phyloP scores from a whole-genome alignment of 805 yeast species.

The Scheffersomyces ergatensis region DNA sequence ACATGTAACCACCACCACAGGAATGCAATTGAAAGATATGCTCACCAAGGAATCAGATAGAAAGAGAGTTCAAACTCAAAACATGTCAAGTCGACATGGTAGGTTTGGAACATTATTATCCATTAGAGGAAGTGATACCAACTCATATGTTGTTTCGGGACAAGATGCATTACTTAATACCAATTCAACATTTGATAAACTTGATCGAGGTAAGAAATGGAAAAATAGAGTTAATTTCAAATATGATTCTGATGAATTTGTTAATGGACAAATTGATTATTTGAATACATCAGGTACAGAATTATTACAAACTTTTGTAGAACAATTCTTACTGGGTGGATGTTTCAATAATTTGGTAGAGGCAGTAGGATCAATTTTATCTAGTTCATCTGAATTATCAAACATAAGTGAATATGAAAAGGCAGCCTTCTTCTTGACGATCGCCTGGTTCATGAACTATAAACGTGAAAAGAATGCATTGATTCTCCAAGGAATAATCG shows the following conservation, averaged over 20 bases:
- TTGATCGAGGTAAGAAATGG: conserved; percentile 74
- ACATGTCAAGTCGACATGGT: conserved; percentile 74
- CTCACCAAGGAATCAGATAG: conserved; percentile 60
- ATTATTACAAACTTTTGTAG: conserved; percentile 46
- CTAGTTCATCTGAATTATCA: conserved; percentile 26
- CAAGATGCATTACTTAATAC: conserved; percentile 58
- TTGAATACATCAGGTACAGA: conserved; percentile 23
- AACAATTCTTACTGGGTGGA: conserved; percentile 60
- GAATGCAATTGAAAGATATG: conserved; percentile 46
- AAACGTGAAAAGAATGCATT: conserved; percentile 39
- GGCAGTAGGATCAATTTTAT: conserved; percentile 45
- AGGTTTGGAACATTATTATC: conserved; percentile 86
- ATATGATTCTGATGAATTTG: conserved; percentile 41
- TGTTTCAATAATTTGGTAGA: conserved; percentile 68
- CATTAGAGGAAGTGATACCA: conserved; percentile 57
- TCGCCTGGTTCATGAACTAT: conserved; percentile 75
- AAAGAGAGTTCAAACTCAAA: conserved; percentile 45
- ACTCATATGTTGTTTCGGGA: conserved; percentile 64
- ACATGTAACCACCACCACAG: conserved; percentile 23
- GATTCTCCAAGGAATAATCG: background rate
- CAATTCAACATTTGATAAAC: conserved; percentile 53
- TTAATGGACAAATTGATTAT: conserved; percentile 20
- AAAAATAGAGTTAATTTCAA: conserved; percentile 37
- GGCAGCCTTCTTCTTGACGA: conserved; percentile 52
- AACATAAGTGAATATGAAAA: conserved; percentile 33